These are phyloP conservation scores for Phialocephala sp. DNA, from an alignment of 2,329 filamentous ascomycete species.

Conservation along the genomic window DNA sequence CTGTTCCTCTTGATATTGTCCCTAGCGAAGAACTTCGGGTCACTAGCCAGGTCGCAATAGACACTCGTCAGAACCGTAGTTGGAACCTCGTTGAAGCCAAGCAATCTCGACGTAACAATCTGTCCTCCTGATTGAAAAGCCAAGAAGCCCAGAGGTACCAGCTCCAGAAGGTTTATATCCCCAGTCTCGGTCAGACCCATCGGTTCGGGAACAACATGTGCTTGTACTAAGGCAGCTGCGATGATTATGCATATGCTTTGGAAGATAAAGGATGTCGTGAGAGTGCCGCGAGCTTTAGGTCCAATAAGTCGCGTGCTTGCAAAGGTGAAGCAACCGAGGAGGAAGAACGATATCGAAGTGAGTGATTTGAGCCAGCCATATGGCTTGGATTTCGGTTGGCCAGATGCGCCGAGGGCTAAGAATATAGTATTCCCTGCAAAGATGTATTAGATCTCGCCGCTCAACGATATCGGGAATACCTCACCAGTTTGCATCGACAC, in stretches of 20 bases:
- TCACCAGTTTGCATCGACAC: slow-evolving; percentile 58
- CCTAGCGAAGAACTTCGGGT: slow-evolving; percentile 55
- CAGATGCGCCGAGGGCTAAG: slow-evolving; percentile 62
- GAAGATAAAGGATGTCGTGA: slow-evolving; percentile 55
- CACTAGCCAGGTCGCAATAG: slow-evolving; percentile 81
- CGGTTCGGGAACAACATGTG: slow-evolving; percentile 52
- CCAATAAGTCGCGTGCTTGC: slow-evolving; percentile 45
- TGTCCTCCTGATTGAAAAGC: slow-evolving; percentile 80
- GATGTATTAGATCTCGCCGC: slow-evolving; percentile 1
- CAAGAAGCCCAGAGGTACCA: slow-evolving; percentile 54
- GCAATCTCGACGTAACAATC: slow-evolving; percentile 73
- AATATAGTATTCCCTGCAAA: slow-evolving; percentile 65
- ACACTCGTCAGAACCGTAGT: slow-evolving; percentile 82
- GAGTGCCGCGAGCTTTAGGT: slow-evolving; percentile 49
- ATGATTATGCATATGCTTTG: slow-evolving; percentile 58
- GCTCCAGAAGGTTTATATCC: slow-evolving; percentile 47
- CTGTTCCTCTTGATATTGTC: slow-evolving; percentile 60
- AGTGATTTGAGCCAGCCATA: slow-evolving; percentile 59
- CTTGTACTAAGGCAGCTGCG: slow-evolving; percentile 58
- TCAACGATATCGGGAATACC: slow-evolving; percentile 1
- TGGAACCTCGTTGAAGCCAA: slow-evolving; percentile 73
- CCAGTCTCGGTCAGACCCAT: slow-evolving; percentile 38
- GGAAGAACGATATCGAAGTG: slow-evolving; percentile 58
- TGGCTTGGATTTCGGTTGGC: slow-evolving; percentile 55
- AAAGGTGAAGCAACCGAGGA: slow-evolving; percentile 57